Base-by-base conservation (phyloP, 2,329 filamentous ascomycete genomes). In the Talaromyces sp. region DNA sequence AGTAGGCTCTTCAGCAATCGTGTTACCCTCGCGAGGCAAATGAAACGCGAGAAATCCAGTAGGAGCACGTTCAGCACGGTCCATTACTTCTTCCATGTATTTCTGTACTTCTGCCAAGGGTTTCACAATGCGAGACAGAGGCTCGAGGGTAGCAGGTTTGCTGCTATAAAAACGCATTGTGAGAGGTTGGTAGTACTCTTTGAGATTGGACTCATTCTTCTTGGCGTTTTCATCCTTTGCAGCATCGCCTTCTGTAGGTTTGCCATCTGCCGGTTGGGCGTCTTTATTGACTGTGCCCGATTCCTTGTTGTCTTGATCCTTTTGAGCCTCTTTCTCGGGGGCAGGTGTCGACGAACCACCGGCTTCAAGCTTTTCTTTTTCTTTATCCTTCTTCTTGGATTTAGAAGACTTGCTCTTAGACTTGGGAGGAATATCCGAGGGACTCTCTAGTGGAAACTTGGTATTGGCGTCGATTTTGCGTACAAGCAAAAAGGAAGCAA, bases 71-170 rank as follows among this genome's bases (percentile, higher is more conserved):
- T 80, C 78, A 56, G 82, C 82, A 3, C 79, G 79, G 64, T 82
- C 79, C 76, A 88, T 86, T 14, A 83, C 72, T 24, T 80, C 77
- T 59, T 83, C 79, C 83, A 85, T 84, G 65, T 82, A 78, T 63
- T 77, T 78, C 62, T 79, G 75, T 3, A 83, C 81, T 64, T 83
- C 81, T 1, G 80, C 77, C 3, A 78, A 70, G 2, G 81, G 77
- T 61, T 82, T 83, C 21, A 87, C 81, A 58, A 84, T 82, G 21
- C 81, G 80, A 31, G 78, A 77, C 10, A 88, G 74, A 3, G 82
- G 80, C 59, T 84, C 81, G 14, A 86, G 75, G 14, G 82, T 75
- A 41, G 80, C 77, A 19, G 81, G 76, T 57, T 82, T 79, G 27
- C 77, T 72, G 54, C 81, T 80, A 41, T 80, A 77, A 48, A 88